Conservation (phyloP, 2,329 filamentous ascomycete genomes). For the Phaeosphaeria sp. region DNA sequence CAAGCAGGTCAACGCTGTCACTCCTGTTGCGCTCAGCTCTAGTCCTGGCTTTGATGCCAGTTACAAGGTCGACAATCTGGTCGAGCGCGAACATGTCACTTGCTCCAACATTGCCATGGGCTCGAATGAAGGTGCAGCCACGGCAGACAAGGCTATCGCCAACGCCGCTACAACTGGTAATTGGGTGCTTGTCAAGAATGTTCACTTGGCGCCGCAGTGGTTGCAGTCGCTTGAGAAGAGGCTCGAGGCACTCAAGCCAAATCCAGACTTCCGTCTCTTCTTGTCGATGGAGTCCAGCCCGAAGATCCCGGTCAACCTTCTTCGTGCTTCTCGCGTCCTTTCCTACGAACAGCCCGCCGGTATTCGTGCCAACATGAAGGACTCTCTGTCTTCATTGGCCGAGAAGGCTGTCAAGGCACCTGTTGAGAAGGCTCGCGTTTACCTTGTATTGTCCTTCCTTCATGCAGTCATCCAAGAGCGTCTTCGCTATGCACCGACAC, state of each 20-base stretch:
- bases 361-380: slow-evolving; percentile 97
- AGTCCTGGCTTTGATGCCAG: slow-evolving; percentile 97
- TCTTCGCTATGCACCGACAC: slow-evolving; percentile 87
- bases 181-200: slow-evolving; percentile 99
- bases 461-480: slow-evolving; percentile 96
- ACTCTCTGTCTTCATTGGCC: slow-evolving; percentile 85
- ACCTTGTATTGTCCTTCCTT: slow-evolving; percentile 89
- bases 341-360: slow-evolving; percentile 99
- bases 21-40: slow-evolving; percentile 90
- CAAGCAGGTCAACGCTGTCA: slow-evolving; percentile 79
- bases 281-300: slow-evolving; percentile 96
- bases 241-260: slow-evolving; percentile 92
- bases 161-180: slow-evolving; percentile 89
- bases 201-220: slow-evolving; percentile 95
- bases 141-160: slow-evolving; percentile 92
- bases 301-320: slow-evolving; percentile 95
- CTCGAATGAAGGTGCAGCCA: slow-evolving; percentile 90
- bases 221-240: slow-evolving; percentile 96
- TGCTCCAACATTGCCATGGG: slow-evolving; percentile 99
- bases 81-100: slow-evolving; percentile 79
- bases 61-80: slow-evolving; percentile 97
- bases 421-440: slow-evolving; percentile 88
- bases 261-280: slow-evolving; percentile 92
- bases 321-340: slow-evolving; percentile 89
- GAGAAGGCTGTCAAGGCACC: slow-evolving; percentile 79